Percentiles rank a stretch among this genome's conserved stretches.
These are phyloP conservation scores for Lycium ferocissimum DNA, from an alignment of 257 asterid genomes.

Conservation along the genomic window DNA sequence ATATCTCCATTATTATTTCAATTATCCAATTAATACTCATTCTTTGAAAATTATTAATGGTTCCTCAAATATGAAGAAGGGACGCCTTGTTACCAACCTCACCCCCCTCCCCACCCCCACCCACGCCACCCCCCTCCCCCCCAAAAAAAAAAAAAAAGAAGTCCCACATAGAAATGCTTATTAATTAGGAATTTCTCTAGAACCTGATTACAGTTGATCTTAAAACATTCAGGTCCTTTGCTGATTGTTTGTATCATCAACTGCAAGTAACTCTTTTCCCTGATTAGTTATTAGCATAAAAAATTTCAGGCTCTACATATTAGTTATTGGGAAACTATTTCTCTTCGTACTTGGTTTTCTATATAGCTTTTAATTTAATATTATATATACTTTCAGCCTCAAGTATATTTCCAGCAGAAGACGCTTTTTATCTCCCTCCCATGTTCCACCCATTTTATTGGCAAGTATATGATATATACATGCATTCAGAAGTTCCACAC, in stretches of 20 bases:
- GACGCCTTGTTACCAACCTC: background rate
- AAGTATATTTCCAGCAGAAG: background rate
- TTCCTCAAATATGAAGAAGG: slow-evolving; percentile 22
- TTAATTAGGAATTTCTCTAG: background rate
- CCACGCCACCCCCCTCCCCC: background rate
- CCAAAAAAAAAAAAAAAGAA: too few species aligned
- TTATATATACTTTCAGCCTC: background rate
- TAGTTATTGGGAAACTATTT: background rate
- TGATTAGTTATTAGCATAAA: background rate
- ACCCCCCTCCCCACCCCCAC: background rate
- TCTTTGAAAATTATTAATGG: slow-evolving; percentile 12
- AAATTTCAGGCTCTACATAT: background rate
- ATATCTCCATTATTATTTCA: background rate
- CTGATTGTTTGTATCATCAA: background rate
- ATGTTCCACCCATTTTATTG: background rate
- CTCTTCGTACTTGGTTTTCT: background rate
- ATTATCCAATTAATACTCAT: slow-evolving; percentile 12
- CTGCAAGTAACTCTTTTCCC: background rate
- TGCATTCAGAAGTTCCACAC: slow-evolving; percentile 1
- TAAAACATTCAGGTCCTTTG: background rate
- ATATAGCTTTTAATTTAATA: background rate
- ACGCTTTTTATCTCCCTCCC: background rate
- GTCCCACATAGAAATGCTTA: background rate
- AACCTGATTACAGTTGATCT: background rate
- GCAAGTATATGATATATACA: slow-evolving; percentile 5